A percentile compares a stretch with the other conserved stretches of the same genome.
These are phyloP conservation scores for Sporodiniella umbellata DNA, from an alignment of 371 early-diverging fungal genomes.

Conservation along the genomic window DNA sequence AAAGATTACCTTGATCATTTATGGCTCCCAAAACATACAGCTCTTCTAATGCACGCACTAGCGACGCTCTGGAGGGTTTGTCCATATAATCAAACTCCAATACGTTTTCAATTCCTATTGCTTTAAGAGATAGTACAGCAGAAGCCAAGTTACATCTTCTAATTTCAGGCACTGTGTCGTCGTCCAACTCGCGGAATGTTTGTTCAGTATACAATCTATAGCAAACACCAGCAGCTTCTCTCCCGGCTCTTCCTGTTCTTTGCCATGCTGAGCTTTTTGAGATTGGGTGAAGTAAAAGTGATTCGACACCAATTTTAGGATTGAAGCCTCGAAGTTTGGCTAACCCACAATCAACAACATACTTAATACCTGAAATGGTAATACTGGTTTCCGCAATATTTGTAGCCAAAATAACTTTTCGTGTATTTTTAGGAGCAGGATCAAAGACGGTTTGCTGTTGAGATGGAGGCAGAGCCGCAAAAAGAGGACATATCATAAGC, in stretches of 20 bases:
- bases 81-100: conserved; percentile 95
- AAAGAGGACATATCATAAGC: conserved; percentile 73
- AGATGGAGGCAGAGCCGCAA: conserved; percentile 90
- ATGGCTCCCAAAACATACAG: conserved; percentile 91
- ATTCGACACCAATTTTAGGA: conserved; percentile 91
- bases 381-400: conserved; percentile 99
- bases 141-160: conserved; percentile 84
- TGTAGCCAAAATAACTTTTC: conserved; percentile 94
- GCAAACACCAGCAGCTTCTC: conserved; percentile 54
- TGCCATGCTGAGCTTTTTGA: conserved; percentile 96
- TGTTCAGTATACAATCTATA: conserved; percentile 95
- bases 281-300: conserved; percentile 82
- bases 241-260: conserved; percentile 89
- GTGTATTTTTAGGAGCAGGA: conserved; percentile 78
- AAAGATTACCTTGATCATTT: conserved; percentile 76
- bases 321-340: conserved; percentile 97
- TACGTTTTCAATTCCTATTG: conserved; percentile 87
- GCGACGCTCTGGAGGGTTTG: conserved; percentile 71
- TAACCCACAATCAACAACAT: conserved; percentile 98
- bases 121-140: conserved; percentile 84
- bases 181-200: conserved; percentile 75
- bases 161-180: conserved; percentile 94
- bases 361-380: conserved; percentile 97
- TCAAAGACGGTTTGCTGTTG: conserved; percentile 92
- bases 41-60: conserved; percentile 82